Base-by-base conservation (phyloP, 2,329 filamentous ascomycete species). In the Berkeleyomyces rouxiae region DNA sequence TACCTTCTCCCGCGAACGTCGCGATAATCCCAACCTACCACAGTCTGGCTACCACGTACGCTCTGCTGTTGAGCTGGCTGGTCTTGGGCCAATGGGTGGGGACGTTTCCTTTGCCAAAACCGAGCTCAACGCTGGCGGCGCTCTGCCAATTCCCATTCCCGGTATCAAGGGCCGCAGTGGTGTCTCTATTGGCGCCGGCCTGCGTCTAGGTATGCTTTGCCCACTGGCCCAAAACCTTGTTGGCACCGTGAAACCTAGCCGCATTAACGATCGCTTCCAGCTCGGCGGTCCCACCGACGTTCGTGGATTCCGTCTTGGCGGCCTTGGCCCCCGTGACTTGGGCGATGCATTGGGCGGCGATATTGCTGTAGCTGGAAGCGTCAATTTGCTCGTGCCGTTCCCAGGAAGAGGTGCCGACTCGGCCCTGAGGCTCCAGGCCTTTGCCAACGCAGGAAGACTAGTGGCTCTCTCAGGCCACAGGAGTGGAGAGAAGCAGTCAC, bases 201-300 rank as follows among this genome's bases (percentile, higher is more conserved):
- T 97, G 62, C 82, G 92, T 60, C 82, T 87, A 23, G 93, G 93
- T 43, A 71, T 96, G 58, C 78, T 99, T 7, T 95, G 87, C 71
- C 93, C 93, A 1, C 77, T 99, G 13, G 80, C 88, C 1, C 75
- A 79, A 67, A 72, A 75, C 13, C 68, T 78, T 61, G 69, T 73
- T 16, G 76, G 76, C 58, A 75, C 76, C 23, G 80, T 85, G 0
- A 77, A 80, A 33, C 82, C 86, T 3, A 95, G 88, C 67, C 84
- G 89, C 39, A 81, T 97, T 69, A 96, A 95, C 71, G 93, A 99
- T 72, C 89, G 93, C 53, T 99, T 99, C 76, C 84, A 90, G 70
- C 87, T 99, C 40, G 93, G 93, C 51, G 93, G 93, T 0, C 92
- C 93, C 3, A 96, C 90, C 2, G 92, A 96, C 70, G 88, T 99